A percentile compares a stretch with the other conserved stretches of the same genome.
These are phyloP conservation scores for Fusarium scirpi DNA, from an alignment of 2,329 filamentous ascomycete species.

Conservation along the genomic window DNA sequence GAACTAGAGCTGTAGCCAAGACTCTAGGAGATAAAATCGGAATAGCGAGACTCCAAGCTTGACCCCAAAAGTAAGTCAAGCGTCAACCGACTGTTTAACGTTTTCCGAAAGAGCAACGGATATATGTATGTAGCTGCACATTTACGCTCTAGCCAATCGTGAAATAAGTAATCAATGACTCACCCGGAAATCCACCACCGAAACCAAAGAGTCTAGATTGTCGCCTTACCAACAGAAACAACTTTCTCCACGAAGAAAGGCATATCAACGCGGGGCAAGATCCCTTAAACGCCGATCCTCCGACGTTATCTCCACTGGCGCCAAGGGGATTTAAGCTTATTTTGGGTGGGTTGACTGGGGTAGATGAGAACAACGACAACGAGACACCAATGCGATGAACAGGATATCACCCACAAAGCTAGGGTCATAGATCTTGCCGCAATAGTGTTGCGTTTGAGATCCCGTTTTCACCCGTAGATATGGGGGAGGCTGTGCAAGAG, in stretches of 20 bases:
- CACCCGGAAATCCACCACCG: background rate
- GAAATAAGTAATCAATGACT: background rate
- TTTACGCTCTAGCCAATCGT: background rate
- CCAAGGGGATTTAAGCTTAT: slow-evolving; percentile 30
- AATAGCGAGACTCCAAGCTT: background rate
- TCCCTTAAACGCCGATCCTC: slow-evolving; percentile 36
- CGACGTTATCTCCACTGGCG: slow-evolving; percentile 35
- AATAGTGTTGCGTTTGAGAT: background rate
- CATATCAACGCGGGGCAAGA: slow-evolving; percentile 34
- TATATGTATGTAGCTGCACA: background rate
- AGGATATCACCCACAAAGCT: background rate
- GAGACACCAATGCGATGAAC: background rate
- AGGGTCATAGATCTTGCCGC: background rate
- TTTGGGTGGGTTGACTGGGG: slow-evolving; percentile 1
- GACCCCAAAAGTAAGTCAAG: background rate
- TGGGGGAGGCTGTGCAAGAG: background rate
- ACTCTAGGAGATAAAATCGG: background rate
- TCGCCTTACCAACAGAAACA: too few relatives aligned
- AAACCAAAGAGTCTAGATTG: too few relatives aligned
- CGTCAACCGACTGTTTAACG: too few relatives aligned
- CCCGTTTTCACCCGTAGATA: slow-evolving; percentile 25
- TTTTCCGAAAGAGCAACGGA: background rate
- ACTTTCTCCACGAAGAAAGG: background rate
- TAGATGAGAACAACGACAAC: background rate
- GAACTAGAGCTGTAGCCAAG: background rate